phyloP scores from a whole-genome alignment of 768 basidiomycete species.

The Boletus bicolor region DNA sequence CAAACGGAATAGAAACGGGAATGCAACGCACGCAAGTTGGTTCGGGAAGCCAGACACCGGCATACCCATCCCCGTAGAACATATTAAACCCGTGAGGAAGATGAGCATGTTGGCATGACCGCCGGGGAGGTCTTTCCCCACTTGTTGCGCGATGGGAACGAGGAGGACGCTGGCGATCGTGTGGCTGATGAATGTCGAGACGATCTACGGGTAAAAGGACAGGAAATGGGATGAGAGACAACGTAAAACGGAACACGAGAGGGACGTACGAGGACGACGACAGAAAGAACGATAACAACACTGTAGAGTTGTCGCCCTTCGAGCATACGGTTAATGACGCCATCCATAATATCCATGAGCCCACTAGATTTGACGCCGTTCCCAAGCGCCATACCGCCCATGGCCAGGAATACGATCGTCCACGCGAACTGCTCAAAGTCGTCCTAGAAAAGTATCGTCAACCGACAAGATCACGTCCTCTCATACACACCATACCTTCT shows the following conservation, averaged over 20 bases:
- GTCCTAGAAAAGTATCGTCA: conserved; percentile 47
- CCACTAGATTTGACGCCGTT: conserved; percentile 91
- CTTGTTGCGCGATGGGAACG: conserved; percentile 93
- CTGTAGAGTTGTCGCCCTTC: conserved; percentile 60
- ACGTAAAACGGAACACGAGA: not conserved
- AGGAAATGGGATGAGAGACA: no score
- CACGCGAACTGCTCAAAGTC: conserved; percentile 95
- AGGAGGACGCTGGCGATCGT: conserved; percentile 95
- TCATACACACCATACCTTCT: conserved; percentile 60
- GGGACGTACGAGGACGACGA: conserved; percentile 59
- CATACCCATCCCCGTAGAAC: conserved; percentile 97
- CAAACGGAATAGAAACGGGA: not conserved
- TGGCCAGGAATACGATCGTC: conserved; percentile 94
- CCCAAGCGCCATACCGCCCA: conserved; percentile 97
- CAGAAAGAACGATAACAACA: conserved; percentile 69
- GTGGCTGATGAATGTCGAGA: conserved; percentile 96
- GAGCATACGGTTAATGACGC: conserved; percentile 55
- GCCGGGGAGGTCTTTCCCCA: conserved; percentile 71
- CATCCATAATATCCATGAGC: conserved; percentile 75
- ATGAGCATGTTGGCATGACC: conserved; percentile 80
- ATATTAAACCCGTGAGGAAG: conserved; percentile 89
- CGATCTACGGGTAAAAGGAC: conserved; percentile 43
- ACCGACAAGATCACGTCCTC: not conserved
- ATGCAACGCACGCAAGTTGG: conserved; percentile 77
- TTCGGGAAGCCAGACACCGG: conserved; percentile 99